phyloP scores from a whole-genome alignment of 2,329 filamentous ascomycete species.

The Metarhizium brunneum region DNA sequence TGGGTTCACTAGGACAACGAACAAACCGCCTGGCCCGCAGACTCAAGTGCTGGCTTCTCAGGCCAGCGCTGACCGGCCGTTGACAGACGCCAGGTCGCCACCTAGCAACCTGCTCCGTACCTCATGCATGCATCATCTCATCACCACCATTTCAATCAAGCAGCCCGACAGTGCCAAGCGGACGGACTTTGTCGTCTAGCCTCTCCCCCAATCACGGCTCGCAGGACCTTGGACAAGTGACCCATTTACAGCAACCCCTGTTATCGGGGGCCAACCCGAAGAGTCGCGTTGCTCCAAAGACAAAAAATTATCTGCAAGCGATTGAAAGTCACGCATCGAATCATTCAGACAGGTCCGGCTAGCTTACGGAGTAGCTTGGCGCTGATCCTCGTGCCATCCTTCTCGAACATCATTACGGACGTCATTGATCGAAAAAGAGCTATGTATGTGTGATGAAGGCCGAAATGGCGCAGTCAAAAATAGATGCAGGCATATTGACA shows the following conservation, averaged over 20 bases:
- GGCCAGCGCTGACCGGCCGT: no score
- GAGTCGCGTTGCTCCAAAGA: background rate
- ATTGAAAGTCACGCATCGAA: background rate
- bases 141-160: background rate
- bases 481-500: no score
- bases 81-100: no score
- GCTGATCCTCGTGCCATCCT: no score
- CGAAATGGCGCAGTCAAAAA: no score
- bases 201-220: background rate
- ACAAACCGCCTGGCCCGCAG: background rate
- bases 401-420: no score
- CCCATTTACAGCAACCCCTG: background rate
- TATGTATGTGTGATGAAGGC: no score
- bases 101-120: no score
- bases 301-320: background rate
- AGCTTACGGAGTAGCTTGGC: no score
- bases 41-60: background rate
- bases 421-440: no score
- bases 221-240: background rate
- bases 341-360: no score
- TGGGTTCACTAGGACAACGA: background rate
- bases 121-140: background rate
- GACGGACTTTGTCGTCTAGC: background rate
- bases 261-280: background rate
- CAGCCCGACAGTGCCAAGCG: background rate